Evolutionary conservation across 202 grass and related monocot genomes (phyloP), one percentile per base, ranked within the genome.

Genomic region (Digitaria exilis): DNA sequence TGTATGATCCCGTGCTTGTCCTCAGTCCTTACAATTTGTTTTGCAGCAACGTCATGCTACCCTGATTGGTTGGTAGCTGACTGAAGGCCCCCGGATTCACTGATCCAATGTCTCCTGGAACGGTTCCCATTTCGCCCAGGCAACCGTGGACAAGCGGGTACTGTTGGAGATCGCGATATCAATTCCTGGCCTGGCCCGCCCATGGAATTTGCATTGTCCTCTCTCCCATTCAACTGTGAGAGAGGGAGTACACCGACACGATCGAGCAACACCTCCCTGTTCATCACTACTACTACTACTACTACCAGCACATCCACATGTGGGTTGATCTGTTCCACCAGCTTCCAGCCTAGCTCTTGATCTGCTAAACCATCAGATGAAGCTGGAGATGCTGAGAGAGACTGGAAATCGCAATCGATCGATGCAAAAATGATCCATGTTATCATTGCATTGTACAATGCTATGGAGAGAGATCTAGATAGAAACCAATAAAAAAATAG

Each of bases 401-500:
- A 19, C 5, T 3, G 15, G 18, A 30, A 35, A 35, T 0, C 17
- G 16, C 0, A n/a, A 25, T 50, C 2, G 52, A 65, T 78, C 43
- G 46, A 54, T 42, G 77, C 45, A 26, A 18, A 37, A 37, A 79
- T 10, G 44, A 25, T 9, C 76, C 60, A 48, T 32, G 21, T 39
- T 32, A 56, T 56, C 58, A 43, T 15, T 42, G 30, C 44, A 45
- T 63, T 41, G 21, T 50, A 64, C 28, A 50, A 32, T 78, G 62
- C 12, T 34, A 70, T 9, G n/a, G 14, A 7, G 19, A 80, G 37
- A 43, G 10, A 21, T 69, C 0, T 30, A 60, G 2, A 45, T 28
- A 35, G 58, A 59, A 72, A 85, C 57, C 24, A 58, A 58, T 42
- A 8, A 83, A 65, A n/a, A 65, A 35, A 69, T 80, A 65, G 89